Evolutionary conservation across 1,284 basidiomycete species (phyloP), one percentile per base, ranked within the genome.

Genomic region (Malassezia cuniculi): DNA sequence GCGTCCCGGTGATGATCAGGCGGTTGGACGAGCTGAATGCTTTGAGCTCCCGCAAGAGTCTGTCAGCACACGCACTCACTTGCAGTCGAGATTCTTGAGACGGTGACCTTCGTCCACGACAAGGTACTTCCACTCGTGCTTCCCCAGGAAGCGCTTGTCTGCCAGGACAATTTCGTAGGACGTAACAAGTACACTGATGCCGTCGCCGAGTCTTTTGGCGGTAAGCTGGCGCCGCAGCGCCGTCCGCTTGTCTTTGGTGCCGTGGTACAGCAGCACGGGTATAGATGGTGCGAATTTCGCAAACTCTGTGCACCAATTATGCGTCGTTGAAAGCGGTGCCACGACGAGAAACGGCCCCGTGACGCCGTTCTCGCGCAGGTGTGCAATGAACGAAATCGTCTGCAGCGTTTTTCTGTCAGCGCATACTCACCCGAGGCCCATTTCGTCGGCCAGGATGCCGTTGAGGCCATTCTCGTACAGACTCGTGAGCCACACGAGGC

Each of bases 81-180:
- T 80, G 68, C 83, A 86, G 60, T 94, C 78, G 47, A 89, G 72
- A 57, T 95, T 94, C 72, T 94, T 94, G 55, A 95, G 68, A 17
- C 89, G 74, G 67, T 95, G 89, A 0, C 87, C 86, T 68, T 95
- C 89, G 64, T 94, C 89, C 0, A 94, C 87, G 36, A 94, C 82
- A 52, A 94, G 84, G 59, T 85, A 90, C 36, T 85, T 85, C 60
- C 60, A 65, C 3, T 51, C 43, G 17, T 47, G 43, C 26, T 48
- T 27, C n/a, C 49, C 46, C 7, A 65, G 51, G 39, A 47, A 48
- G 17, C 38, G 38, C 6, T 56, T 48, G 39, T 66, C 63, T 20
- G 50, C 50, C 17, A 95, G 90, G 53, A 87, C 77, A 59, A 94
- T 85, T 57, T 95, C 87, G 61, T 86, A 94, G 5, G 85, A 90